Base-by-base conservation (phyloP, 1,139 yeast species). In the Scheffersomyces lignicola region DNA sequence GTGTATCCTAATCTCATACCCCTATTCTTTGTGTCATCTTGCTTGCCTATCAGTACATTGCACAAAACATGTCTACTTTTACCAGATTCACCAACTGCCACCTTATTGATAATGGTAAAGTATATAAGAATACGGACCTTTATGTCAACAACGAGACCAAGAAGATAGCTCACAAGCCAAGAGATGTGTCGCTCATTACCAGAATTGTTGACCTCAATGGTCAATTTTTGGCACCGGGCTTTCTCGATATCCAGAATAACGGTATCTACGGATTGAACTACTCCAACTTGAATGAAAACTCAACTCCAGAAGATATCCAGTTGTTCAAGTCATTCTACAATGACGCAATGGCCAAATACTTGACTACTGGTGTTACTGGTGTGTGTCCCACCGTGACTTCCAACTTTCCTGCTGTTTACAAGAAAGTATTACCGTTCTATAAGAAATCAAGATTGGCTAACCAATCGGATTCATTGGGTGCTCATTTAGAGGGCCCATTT, bases 401-500 rank as follows among this genome's bases (percentile, higher is more conserved):
- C 6, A 75, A 72, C 34, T 72, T 69, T 48, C 73, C 78, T 6
- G 66, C 69, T 35, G 80, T 76, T 17, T 79, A 79, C 51, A 56
- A 58, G 27, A 71, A 66, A 39, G 78, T 76, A 8, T 58, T 79
- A 39, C 80, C 80, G 3, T 51, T 65, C 23, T 64, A 76, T 46
- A 59, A 60, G 12, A 62, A 62, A 24, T 56, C 65, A 18, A 54
- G 77, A 30, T 47, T 60, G 5, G 37, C 48, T 23, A 46, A 53
- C 29, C 71, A 66, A 46, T 63, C 76, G 11, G 84, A 79, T 49
- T 69, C 76, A 5, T 58, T 79, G 35, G 85, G 85, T 3, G 80
- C 80, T n/a, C 85, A 79, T 48, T 56, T 76, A 33, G 85, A 79
- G 48, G 85, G 85, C 7, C 85, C 85, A 3, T 78, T 78, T 49